Evolutionary conservation across 2,329 filamentous ascomycete species (phyloP).

Genomic region (Taxawa tesnikishii): DNA sequence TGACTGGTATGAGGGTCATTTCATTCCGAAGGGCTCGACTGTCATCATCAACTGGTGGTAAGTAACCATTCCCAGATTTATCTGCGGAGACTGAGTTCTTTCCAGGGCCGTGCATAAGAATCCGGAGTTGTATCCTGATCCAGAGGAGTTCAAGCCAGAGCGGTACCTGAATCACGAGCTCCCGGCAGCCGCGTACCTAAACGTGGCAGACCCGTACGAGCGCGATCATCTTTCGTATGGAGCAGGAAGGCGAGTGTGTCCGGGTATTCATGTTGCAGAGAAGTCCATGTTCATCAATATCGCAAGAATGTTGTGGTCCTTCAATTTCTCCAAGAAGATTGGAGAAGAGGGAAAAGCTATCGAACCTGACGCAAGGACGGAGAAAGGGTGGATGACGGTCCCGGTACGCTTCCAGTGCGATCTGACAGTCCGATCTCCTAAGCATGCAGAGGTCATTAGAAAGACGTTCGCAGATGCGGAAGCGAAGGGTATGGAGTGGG

Average conservation of each 20-base stretch:
- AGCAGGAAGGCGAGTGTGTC: constrained; percentile 22
- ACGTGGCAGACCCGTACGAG: constrained; percentile 16
- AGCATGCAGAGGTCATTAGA: background rate
- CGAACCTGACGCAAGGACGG: constrained; percentile 9
- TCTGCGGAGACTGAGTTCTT: constrained; percentile 9
- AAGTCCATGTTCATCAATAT: constrained; percentile 24
- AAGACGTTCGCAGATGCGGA: background rate
- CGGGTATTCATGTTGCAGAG: constrained; percentile 24
- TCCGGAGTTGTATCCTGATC: constrained; percentile 14
- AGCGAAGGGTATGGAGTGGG: background rate
- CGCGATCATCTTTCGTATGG: constrained; percentile 25
- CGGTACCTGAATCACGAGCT: constrained; percentile 10
- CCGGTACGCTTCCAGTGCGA: background rate
- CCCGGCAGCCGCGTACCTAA: constrained; percentile 20
- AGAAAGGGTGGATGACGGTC: constrained; percentile 1
- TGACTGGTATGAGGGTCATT: constrained; percentile 23
- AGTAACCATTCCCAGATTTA: constrained; percentile 2
- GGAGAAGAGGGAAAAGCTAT: constrained; percentile 14
- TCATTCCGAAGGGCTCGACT: constrained; percentile 22
- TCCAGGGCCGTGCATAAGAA: constrained; percentile 18
- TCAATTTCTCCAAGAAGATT: constrained; percentile 18
- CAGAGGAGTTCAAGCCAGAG: constrained; percentile 18
- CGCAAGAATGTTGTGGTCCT: constrained; percentile 22
- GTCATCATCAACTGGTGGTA: constrained; percentile 21
- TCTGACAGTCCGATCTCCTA: background rate